A percentile compares a stretch with the other conserved stretches of the same genome.
phyloP scores from a whole-genome alignment of 371 early-diverging fungal species.

The Mortierella sp. region DNA sequence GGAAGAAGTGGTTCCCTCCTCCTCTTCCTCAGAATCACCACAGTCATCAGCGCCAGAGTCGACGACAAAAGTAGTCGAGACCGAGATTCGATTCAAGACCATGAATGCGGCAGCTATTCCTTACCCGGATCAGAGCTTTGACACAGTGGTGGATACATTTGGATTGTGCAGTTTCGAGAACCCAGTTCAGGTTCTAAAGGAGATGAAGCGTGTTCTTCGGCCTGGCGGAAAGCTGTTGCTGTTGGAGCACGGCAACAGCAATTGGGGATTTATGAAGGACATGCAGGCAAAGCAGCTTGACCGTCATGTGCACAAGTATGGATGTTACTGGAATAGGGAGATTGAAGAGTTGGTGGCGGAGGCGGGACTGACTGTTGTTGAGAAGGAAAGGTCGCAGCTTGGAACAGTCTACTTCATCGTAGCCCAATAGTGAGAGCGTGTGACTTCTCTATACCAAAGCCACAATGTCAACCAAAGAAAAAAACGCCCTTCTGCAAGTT shows the following conservation, averaged over 20 bases:
- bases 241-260: slow-evolving; percentile 82
- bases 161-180: slow-evolving; percentile 81
- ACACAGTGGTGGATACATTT: slow-evolving; percentile 87
- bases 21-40: no score
- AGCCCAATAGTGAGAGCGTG: slow-evolving; percentile 38
- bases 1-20: no score
- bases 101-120: slow-evolving; percentile 47
- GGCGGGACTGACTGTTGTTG: slow-evolving; percentile 69
- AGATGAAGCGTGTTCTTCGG: slow-evolving; percentile 72
- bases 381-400: slow-evolving; percentile 76
- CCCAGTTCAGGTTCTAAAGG: slow-evolving; percentile 73
- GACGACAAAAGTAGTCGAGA: slow-evolving; percentile 26
- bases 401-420: slow-evolving; percentile 84
- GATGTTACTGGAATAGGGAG: slow-evolving; percentile 92
- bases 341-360: slow-evolving; percentile 69
- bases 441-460: slow-evolving; percentile 2
- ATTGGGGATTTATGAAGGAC: slow-evolving; percentile 74
- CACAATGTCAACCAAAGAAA: no score
- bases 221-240: slow-evolving; percentile 73
- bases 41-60: no score
- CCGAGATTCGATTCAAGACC: slow-evolving; percentile 37
- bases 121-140: slow-evolving; percentile 62
- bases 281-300: slow-evolving; percentile 76
- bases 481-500: no score
- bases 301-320: slow-evolving; percentile 83